Evolutionary conservation across 768 basidiomycete genomes (phyloP).

Genomic region (Ramaria rubella): DNA sequence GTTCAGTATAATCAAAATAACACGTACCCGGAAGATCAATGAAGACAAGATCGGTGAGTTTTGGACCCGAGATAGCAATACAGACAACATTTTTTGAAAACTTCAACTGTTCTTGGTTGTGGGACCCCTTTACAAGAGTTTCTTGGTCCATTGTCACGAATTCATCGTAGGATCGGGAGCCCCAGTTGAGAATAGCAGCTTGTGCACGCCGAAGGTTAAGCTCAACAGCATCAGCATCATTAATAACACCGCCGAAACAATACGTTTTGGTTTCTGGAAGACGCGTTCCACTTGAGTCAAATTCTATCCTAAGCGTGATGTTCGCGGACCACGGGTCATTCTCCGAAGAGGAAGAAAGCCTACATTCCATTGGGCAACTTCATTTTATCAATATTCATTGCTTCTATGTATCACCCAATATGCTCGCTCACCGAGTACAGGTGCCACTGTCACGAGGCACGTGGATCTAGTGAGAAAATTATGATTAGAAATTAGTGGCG

Average conservation of each 20-base stretch:
- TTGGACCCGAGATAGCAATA: slow-evolving; percentile 40
- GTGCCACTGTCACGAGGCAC: slow-evolving; percentile 6
- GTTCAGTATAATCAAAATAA: neutral
- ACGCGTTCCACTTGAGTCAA: slow-evolving; percentile 24
- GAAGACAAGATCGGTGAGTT: slow-evolving; percentile 19
- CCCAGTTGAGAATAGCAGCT: slow-evolving; percentile 40
- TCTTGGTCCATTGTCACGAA: slow-evolving; percentile 16
- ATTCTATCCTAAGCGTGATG: slow-evolving; percentile 37
- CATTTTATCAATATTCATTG: neutral
- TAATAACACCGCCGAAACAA: slow-evolving; percentile 37
- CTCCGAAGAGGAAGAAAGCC: no score
- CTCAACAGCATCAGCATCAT: slow-evolving; percentile 40
- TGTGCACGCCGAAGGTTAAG: slow-evolving; percentile 52
- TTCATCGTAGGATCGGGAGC: neutral
- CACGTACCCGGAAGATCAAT: neutral
- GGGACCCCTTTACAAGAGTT: no score
- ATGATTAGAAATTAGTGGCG: neutral
- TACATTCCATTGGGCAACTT: slow-evolving; percentile 18
- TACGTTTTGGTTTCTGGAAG: slow-evolving; percentile 20
- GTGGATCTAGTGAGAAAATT: slow-evolving; percentile 6
- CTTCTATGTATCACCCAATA: neutral
- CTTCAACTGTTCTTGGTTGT: slow-evolving; percentile 7
- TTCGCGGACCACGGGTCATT: slow-evolving; percentile 31
- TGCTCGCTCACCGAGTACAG: neutral
- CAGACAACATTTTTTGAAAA: slow-evolving; percentile 50